A percentile compares a stretch with the other conserved stretches of the same genome.
phyloP scores from a whole-genome alignment of 1,284 basidiomycete genomes.

The Exobasidium cylindrosporum region DNA sequence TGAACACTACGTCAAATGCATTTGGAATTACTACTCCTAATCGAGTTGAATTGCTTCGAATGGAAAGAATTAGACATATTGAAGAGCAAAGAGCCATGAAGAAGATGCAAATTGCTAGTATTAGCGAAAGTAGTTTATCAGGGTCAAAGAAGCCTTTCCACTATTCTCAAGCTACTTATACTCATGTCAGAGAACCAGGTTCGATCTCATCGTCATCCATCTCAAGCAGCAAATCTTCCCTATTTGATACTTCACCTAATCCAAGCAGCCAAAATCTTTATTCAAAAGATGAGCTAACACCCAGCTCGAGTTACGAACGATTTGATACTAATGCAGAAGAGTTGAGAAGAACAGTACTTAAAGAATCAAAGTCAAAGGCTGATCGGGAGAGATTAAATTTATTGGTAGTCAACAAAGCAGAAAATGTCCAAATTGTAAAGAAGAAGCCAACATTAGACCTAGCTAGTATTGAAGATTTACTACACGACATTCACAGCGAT shows the following conservation, averaged over 20 bases:
- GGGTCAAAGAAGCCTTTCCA: neutral
- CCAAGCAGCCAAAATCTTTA: neutral
- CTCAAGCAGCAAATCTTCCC: slow-evolving; percentile 17
- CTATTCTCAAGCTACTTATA: neutral
- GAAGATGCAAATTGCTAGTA: slow-evolving; percentile 5
- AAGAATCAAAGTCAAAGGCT: too few species aligned
- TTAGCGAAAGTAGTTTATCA: too few species aligned
- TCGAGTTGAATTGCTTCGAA: neutral
- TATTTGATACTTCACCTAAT: neutral
- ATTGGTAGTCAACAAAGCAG: too few species aligned
- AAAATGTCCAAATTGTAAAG: neutral
- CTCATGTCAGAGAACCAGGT: neutral
- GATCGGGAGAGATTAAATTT: too few species aligned
- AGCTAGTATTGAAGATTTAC: slow-evolving; percentile 35
- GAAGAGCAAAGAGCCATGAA: slow-evolving; percentile 6
- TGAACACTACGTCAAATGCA: neutral
- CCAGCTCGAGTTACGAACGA: slow-evolving; percentile 35
- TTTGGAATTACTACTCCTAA: neutral
- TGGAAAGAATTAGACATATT: neutral
- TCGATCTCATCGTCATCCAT: slow-evolving; percentile 26
- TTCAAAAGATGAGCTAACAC: slow-evolving; percentile 27
- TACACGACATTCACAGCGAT: slow-evolving; percentile 18
- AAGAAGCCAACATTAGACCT: slow-evolving; percentile 19
- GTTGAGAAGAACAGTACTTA: too few species aligned
- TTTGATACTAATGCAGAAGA: slow-evolving; percentile 15